phyloP scores from a whole-genome alignment of 495 filamentous ascomycete species.

The Penicillium canariense region DNA sequence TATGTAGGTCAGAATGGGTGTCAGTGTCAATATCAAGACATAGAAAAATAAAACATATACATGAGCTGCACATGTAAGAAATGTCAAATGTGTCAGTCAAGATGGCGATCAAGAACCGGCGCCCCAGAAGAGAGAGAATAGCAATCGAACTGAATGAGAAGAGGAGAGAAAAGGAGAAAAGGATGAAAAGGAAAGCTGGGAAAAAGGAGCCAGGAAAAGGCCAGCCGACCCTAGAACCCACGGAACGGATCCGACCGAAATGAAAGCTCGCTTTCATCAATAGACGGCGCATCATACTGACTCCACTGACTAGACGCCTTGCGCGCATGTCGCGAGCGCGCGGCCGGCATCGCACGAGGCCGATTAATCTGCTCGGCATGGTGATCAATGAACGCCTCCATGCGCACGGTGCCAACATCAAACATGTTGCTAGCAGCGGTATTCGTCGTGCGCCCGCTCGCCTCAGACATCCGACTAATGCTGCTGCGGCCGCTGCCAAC shows the following conservation, averaged over 20 bases:
- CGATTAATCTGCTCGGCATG: conserved; percentile 36
- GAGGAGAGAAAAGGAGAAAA: conserved; percentile 2
- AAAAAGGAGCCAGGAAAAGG: neutral
- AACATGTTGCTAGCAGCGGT: conserved; percentile 44
- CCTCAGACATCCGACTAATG: conserved; percentile 45
- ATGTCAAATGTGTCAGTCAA: neutral
- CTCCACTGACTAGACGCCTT: conserved; percentile 43
- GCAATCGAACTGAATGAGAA: conserved; percentile 1
- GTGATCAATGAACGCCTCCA: conserved; percentile 80
- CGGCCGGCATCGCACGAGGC: conserved; percentile 13
- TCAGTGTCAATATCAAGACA: neutral
- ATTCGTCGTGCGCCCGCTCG: conserved; percentile 33
- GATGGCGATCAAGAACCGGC: neutral
- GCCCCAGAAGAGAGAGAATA: conserved; percentile 3
- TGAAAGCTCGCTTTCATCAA: conserved; percentile 32
- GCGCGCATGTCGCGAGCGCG: conserved; percentile 26
- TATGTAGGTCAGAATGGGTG: conserved; percentile 7
- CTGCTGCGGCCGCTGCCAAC: conserved; percentile 41
- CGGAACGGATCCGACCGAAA: conserved; percentile 40
- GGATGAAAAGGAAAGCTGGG: neutral
- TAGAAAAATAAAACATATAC: conserved; percentile 5
- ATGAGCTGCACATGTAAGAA: conserved; percentile 5
- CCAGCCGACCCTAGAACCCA: conserved; percentile 31
- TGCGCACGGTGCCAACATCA: conserved; percentile 83
- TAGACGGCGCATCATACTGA: conserved; percentile 31